These are phyloP conservation scores for Eucalyptus erythrocorys DNA, from an alignment of 345 rosid species.

Conservation along the genomic window DNA sequence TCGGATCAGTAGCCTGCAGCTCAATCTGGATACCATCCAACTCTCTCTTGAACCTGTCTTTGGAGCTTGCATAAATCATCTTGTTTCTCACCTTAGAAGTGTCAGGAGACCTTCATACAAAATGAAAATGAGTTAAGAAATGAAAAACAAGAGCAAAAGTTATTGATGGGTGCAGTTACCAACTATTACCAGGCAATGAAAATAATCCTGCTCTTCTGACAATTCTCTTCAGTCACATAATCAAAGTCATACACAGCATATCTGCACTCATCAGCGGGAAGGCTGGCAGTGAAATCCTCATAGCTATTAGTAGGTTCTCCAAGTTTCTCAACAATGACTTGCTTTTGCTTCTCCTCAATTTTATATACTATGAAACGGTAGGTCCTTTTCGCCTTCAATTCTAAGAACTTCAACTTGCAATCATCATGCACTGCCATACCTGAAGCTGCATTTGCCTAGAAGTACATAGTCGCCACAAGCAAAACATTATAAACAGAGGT, in stretches of 20 bases:
- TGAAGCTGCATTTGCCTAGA: constrained; percentile 53
- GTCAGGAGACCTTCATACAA: constrained; percentile 46
- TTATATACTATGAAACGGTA: constrained; percentile 51
- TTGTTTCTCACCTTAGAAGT: constrained; percentile 51
- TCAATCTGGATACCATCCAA: constrained; percentile 57
- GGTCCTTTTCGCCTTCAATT: constrained; percentile 58
- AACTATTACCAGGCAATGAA: constrained; percentile 49
- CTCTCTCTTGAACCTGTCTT: constrained; percentile 60
- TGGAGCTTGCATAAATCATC: constrained; percentile 70
- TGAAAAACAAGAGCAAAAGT: background rate
- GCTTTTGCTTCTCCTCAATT: constrained; percentile 60
- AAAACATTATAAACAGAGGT: background rate
- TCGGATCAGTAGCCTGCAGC: constrained; percentile 64
- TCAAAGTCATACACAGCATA: constrained; percentile 65
- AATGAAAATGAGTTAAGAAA: background rate
- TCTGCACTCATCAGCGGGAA: constrained; percentile 59
- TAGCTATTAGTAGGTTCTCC: constrained; percentile 47
- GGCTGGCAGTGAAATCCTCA: constrained; percentile 45
- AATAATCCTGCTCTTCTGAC: constrained; percentile 59
- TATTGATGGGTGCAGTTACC: background rate
- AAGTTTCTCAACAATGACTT: constrained; percentile 54
- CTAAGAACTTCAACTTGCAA: constrained; percentile 58
- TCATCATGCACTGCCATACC: constrained; percentile 74
- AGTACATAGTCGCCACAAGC: background rate
- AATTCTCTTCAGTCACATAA: constrained; percentile 49